These are phyloP conservation scores for Suillus subaureus DNA, from an alignment of 768 basidiomycete genomes.

Conservation along the genomic window DNA sequence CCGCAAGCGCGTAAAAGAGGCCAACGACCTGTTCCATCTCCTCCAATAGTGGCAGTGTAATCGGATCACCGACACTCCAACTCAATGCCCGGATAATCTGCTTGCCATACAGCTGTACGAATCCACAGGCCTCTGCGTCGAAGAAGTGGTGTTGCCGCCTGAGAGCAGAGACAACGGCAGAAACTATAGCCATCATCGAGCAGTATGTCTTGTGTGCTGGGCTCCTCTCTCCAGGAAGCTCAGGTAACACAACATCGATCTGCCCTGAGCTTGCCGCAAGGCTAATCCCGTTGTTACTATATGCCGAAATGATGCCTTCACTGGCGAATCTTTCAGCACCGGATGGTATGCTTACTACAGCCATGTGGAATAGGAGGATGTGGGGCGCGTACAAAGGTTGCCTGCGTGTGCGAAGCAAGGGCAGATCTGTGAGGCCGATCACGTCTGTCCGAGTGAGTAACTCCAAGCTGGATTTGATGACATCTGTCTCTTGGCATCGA, in stretches of 20 bases:
- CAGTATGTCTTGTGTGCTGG: slow-evolving; percentile 84
- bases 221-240: slow-evolving; percentile 74
- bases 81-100: slow-evolving; percentile 77
- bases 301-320: slow-evolving; percentile 79
- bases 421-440: slow-evolving; percentile 66
- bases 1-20: slow-evolving; percentile 75
- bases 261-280: slow-evolving; percentile 73
- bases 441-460: slow-evolving; percentile 71
- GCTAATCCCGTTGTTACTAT: slow-evolving; percentile 81
- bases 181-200: slow-evolving; percentile 77
- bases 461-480: slow-evolving; percentile 75
- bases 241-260: slow-evolving; percentile 67
- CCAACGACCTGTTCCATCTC: slow-evolving; percentile 82
- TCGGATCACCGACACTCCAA: slow-evolving; percentile 79
- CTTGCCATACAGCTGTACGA: slow-evolving; percentile 81
- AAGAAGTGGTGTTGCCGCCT: slow-evolving; percentile 76
- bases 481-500: slow-evolving; percentile 77
- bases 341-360: slow-evolving; percentile 71
- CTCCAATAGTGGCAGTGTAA: slow-evolving; percentile 77
- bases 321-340: slow-evolving; percentile 86
- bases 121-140: slow-evolving; percentile 81
- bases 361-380: slow-evolving; percentile 84
- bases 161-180: slow-evolving; percentile 66
- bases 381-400: slow-evolving; percentile 75
- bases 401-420: slow-evolving; percentile 61